Evolutionary conservation across 345 rosid species (phyloP), one percentile per base, ranked within the genome.

Genomic region (Ceriops tagal): DNA sequence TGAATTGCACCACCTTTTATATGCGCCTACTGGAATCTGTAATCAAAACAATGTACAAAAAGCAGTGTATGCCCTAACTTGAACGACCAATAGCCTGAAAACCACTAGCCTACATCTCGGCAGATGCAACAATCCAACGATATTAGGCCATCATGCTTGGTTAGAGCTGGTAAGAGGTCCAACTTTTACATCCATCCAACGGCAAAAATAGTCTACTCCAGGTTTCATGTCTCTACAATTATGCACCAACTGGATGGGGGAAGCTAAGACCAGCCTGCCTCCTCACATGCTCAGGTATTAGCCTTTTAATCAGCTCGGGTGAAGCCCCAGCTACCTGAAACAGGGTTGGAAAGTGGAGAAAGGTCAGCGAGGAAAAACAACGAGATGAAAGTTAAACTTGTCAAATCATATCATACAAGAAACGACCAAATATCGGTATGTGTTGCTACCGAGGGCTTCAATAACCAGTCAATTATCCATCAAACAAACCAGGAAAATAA

Each of bases 251-350:
- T 11, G 77, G 78, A 67, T 76, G 75, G 18, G 75, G 65, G 57
- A 81, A 77, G 70, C 69, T 79, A 39, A 78, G 72, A 68, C 72
- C 83, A 59, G 71, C 80, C 71, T 75, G 83, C 72, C 85, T 78
- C 72, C 85, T 83, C 39, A 82, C 64, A 34, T 91, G 88, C 78
- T 87, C 92, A 0, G 97, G 97, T 77, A 91, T 83, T 66, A 87
- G 79, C 81, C 85, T 81, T 78, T 71, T 84, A 71, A 85, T 82
- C 56, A 91, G 85, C 69, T 91, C 93, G 0, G 88, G 82, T 27
- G 92, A 82, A 61, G 91, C 93, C 24, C 88, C 91, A 11, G 76
- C n/a, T 60, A 88, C 63, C 96, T 91, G 86, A 39, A 67, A 32
- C 20, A 39, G 62, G 35, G 68, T 66, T 32, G 9, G 55, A 32